phyloP scores from a whole-genome alignment of 1,284 basidiomycete species.

The Salmacisia buchloeana region DNA sequence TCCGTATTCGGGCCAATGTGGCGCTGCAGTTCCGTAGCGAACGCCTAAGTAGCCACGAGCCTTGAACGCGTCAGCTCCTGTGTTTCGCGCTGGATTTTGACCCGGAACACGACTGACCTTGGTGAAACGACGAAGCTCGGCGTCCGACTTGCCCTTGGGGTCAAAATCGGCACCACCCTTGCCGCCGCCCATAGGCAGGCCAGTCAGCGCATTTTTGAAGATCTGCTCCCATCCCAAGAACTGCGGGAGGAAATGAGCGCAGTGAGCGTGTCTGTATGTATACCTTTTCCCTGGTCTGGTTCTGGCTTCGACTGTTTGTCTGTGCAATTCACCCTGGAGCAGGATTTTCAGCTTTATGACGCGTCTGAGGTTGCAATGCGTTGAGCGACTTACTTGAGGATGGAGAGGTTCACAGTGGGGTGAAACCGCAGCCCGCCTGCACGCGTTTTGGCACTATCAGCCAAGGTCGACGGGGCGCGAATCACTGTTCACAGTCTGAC shows the following conservation, averaged over 20 bases:
- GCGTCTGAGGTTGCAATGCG: too few species aligned
- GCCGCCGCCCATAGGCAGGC: slow-evolving; percentile 69
- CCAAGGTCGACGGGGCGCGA: neutral
- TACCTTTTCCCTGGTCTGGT: too few species aligned
- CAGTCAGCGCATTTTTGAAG: slow-evolving; percentile 78
- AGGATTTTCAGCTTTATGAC: too few species aligned
- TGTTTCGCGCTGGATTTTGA: neutral
- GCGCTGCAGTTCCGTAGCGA: slow-evolving; percentile 30
- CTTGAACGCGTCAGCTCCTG: neutral
- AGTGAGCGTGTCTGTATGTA: too few species aligned
- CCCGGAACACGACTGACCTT: slow-evolving; percentile 32
- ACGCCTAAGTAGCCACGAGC: slow-evolving; percentile 18
- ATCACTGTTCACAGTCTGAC: slow-evolving; percentile 57
- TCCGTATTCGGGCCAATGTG: slow-evolving; percentile 61
- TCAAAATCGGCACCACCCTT: slow-evolving; percentile 64
- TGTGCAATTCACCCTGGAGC: too few species aligned
- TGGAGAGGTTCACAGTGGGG: slow-evolving; percentile 74
- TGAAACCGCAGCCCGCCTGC: slow-evolving; percentile 68
- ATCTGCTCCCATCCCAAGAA: slow-evolving; percentile 75
- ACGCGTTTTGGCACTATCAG: neutral
- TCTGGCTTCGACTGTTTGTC: too few species aligned
- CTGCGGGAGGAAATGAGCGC: neutral
- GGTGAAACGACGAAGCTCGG: slow-evolving; percentile 69
- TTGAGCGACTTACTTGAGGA: slow-evolving; percentile 61
- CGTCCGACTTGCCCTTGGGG: slow-evolving; percentile 74